phyloP scores from a whole-genome alignment of 768 basidiomycete genomes.

The Trametes gibbosa region DNA sequence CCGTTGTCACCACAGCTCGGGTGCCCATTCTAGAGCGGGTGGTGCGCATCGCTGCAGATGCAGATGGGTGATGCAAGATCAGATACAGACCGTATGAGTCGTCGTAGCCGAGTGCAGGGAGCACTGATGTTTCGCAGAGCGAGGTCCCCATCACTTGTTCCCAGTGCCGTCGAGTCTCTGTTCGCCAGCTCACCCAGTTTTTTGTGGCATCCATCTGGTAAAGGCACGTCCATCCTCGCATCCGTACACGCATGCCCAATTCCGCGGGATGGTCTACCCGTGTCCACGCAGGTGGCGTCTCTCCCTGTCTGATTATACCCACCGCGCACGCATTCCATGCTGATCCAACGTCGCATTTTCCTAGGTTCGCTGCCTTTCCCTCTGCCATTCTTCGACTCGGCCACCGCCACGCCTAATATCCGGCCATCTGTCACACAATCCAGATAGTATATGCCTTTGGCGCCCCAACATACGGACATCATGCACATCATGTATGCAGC shows the following conservation, averaged over 20 bases:
- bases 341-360: background rate
- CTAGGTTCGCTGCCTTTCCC: background rate
- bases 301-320: background rate
- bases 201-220: background rate
- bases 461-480: constrained; percentile 6
- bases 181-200: background rate
- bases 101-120: constrained; percentile 6
- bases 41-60: background rate
- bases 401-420: constrained; percentile 3
- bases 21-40: background rate
- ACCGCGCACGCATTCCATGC: background rate
- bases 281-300: background rate
- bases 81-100: background rate
- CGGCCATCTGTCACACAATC: background rate
- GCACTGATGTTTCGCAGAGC: background rate
- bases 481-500: constrained; percentile 13
- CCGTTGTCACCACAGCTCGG: background rate
- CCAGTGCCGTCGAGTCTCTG: constrained; percentile 13
- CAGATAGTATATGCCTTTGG: background rate
- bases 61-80: background rate
- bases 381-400: background rate
- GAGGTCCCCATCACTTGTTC: background rate
- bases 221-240: background rate
- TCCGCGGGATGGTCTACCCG: background rate
- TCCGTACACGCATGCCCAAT: constrained; percentile 3